Base-by-base conservation (phyloP, 495 filamentous ascomycete genomes). In the Penicillium lividum region DNA sequence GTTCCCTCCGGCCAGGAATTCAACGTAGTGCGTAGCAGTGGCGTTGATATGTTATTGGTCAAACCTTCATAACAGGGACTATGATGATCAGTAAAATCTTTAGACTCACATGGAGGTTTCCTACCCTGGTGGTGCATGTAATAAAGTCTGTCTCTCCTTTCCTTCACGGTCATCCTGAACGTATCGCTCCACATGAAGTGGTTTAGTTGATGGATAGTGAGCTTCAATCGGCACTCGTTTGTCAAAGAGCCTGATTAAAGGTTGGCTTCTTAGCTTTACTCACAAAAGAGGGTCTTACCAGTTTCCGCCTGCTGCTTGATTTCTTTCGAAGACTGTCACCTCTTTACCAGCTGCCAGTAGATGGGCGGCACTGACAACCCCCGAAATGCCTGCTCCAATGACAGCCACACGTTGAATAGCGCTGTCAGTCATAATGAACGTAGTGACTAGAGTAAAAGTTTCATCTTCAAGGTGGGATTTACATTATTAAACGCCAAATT, bases 341-440 rank as follows among this genome's bases (percentile, higher is more conserved):
- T 83, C 71, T n/a, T 89, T 58, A 1, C 84, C 84, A 49, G 77
- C 75, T 29, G 70, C 77, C 34, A 83, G 77, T 34, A 91, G 74
- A 68, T 90, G 84, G 7, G 79, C 84, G 16, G 86, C 84, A 10
- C 84, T 74, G 4, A 79, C 78, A 28, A 91, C 80, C 8, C 88
- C 87, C 54, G 84, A 88, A 42, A 90, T 84, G 8, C 88, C 87
- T 29, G 86, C 86, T 3, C 88, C 88, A 55, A 91, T 86, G 15
- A 91, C 80, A 10, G 86, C 88, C 1, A 89, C 83, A 29, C 68
- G 69, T 38, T 74, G 73, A 38, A 68, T 56, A 2, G 60, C 22
- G 0, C 18, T 42, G 7, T 64, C 65, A 16, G 45, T 61, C 72
- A 77, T 75, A 42, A 33, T 68, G 18, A 5, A 44, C 34, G 27